These are phyloP conservation scores for Fraxinus anomala DNA, from an alignment of 257 asterid species.

Conservation along the genomic window DNA sequence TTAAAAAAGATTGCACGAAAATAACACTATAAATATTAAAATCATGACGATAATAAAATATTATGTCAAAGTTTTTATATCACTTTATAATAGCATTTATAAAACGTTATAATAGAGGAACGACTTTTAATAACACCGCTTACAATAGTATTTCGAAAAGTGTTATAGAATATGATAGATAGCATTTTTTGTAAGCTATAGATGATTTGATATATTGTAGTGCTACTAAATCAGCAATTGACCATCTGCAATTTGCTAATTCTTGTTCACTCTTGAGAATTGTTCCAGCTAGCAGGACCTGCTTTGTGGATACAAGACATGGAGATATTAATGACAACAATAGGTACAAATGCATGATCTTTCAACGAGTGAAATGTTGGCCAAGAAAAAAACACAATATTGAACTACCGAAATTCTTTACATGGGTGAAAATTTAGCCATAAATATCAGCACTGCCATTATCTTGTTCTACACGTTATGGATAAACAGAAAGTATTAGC, in stretches of 20 bases:
- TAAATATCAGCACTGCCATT: background rate
- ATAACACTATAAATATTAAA: too few relatives aligned
- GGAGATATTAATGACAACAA: constrained; percentile 19
- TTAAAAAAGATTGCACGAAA: too few relatives aligned
- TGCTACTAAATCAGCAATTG: constrained; percentile 34
- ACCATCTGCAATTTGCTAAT: constrained; percentile 58
- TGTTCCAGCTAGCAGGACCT: constrained; percentile 69
- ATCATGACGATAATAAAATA: too few relatives aligned
- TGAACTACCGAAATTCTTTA: background rate
- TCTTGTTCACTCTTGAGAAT: constrained; percentile 63
- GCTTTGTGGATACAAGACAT: constrained; percentile 28
- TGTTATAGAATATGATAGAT: too few relatives aligned
- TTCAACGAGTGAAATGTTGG: constrained; percentile 17
- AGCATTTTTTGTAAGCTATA: too few relatives aligned
- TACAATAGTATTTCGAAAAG: too few relatives aligned
- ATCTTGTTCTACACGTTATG: background rate
- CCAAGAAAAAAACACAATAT: background rate
- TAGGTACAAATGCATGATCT: background rate
- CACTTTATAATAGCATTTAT: too few relatives aligned
- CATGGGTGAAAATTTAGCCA: background rate
- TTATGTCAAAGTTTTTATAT: too few relatives aligned
- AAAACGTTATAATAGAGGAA: too few relatives aligned
- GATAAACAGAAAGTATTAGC: background rate
- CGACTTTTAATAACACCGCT: too few relatives aligned
- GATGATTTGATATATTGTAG: too few relatives aligned